Conservation (phyloP, 805 yeast species). For the Candida boleticola region DNA sequence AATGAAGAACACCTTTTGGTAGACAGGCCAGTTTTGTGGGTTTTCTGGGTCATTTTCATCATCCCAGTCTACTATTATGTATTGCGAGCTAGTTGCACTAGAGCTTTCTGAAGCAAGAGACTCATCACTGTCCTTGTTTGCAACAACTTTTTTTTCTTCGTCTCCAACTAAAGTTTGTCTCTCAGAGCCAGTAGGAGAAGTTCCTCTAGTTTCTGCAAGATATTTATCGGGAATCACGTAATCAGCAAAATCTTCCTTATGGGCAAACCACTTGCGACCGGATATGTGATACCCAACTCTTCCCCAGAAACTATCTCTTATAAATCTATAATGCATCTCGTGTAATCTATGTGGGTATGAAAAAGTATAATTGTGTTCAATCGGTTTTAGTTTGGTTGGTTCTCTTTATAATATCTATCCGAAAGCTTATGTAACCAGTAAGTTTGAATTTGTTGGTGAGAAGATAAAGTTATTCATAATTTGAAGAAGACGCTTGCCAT, state of each 20-base stretch:
- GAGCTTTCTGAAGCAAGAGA: background rate
- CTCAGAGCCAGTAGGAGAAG: background rate
- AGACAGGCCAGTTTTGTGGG: slow-evolving; percentile 49
- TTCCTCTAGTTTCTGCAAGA: background rate
- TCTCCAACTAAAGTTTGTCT: background rate
- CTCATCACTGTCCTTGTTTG: background rate
- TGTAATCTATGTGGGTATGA: too few species aligned
- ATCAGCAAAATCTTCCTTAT: slow-evolving; percentile 18
- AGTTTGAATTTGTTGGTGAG: too few species aligned
- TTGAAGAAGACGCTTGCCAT: too few species aligned
- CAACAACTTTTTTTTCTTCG: background rate
- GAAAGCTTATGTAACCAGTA: too few species aligned
- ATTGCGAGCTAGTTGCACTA: background rate
- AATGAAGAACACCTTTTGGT: slow-evolving; percentile 33
- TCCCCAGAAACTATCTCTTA: too few species aligned
- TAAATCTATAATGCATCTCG: slow-evolving; percentile 13
- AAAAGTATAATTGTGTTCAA: background rate
- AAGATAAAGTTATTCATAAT: too few species aligned
- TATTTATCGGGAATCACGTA: slow-evolving; percentile 21
- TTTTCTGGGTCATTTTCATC: slow-evolving; percentile 45
- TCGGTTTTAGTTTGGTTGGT: background rate
- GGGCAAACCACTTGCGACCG: slow-evolving; percentile 13
- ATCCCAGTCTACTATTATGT: slow-evolving; percentile 19
- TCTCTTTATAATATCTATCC: too few species aligned
- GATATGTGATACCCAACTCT: slow-evolving; percentile 23